Evolutionary conservation across 2,329 filamentous ascomycete genomes (phyloP).

Genomic region (Sphaceloma murrayae): DNA sequence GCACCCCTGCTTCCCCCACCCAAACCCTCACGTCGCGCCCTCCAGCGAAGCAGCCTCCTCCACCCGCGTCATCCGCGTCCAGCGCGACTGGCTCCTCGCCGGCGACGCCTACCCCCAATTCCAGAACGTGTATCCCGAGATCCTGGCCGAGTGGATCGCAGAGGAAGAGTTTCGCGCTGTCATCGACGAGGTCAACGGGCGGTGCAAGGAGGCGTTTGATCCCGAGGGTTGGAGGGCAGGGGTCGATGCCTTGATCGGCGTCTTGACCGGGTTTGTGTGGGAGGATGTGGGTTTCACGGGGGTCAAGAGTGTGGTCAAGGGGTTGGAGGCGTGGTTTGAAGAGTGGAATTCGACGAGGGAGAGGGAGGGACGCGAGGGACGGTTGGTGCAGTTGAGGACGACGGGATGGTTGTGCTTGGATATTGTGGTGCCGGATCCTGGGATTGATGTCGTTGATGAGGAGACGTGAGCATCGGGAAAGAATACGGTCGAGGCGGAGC

Average conservation of each 20-base stretch:
- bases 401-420: conserved; percentile 85
- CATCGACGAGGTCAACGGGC: conserved; percentile 70
- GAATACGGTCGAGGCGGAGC: too few species aligned
- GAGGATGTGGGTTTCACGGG: conserved; percentile 75
- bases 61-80: conserved; percentile 85
- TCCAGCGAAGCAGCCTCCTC: conserved; percentile 62
- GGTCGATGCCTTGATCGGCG: conserved; percentile 66
- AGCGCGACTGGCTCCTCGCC: conserved; percentile 76
- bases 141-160: conserved; percentile 73
- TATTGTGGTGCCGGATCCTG: conserved; percentile 71
- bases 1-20: conserved; percentile 88
- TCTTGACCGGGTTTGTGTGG: conserved; percentile 88
- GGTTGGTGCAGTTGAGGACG: conserved; percentile 65
- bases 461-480: too few species aligned
- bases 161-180: conserved; percentile 80
- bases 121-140: conserved; percentile 91
- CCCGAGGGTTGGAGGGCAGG: conserved; percentile 70
- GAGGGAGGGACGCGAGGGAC: conserved; percentile 52
- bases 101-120: conserved; percentile 90
- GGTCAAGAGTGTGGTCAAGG: conserved; percentile 60
- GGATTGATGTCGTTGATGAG: conserved; percentile 42
- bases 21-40: conserved; percentile 80
- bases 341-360: conserved; percentile 67
- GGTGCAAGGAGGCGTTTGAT: conserved; percentile 67
- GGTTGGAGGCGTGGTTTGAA: conserved; percentile 72